Evolutionary conservation across 2,329 filamentous ascomycete species (phyloP).

Genomic region (Talaromyces atroroseus): DNA sequence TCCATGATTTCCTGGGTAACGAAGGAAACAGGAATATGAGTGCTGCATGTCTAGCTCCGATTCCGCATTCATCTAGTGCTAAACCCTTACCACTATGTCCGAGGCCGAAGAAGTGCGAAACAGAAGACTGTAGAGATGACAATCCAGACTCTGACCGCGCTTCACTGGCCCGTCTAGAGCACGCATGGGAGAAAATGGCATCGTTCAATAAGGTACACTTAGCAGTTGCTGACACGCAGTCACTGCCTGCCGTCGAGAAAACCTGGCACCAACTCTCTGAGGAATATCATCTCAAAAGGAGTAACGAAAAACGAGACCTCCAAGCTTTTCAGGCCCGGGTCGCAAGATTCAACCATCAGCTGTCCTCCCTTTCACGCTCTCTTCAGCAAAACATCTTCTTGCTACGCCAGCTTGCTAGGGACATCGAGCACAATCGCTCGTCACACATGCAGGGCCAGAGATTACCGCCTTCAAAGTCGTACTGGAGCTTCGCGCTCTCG

Average conservation of each 20-base stretch:
- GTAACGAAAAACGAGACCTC: neutral
- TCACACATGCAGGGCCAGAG: slow-evolving; percentile 21
- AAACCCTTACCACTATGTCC: slow-evolving; percentile 6
- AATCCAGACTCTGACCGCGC: slow-evolving; percentile 1
- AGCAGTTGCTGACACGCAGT: slow-evolving; percentile 2
- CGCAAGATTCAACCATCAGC: neutral
- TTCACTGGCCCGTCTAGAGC: slow-evolving; percentile 3
- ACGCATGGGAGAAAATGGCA: neutral
- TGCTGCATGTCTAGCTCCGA: neutral
- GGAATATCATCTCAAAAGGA: neutral
- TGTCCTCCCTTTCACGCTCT: neutral
- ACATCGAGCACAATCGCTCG: slow-evolving; percentile 8
- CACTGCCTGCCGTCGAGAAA: neutral
- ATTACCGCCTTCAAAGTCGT: slow-evolving; percentile 29
- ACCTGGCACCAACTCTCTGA: neutral
- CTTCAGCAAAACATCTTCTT: neutral
- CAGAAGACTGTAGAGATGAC: neutral
- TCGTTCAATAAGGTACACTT: neutral
- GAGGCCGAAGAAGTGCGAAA: slow-evolving; percentile 2
- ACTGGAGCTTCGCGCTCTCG: slow-evolving; percentile 35
- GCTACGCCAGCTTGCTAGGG: slow-evolving; percentile 6
- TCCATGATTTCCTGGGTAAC: neutral
- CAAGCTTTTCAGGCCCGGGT: neutral
- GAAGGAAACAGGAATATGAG: neutral
- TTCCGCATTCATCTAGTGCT: slow-evolving; percentile 4